A percentile compares a stretch with the other conserved stretches of the same genome.
phyloP scores from a whole-genome alignment of 2,329 filamentous ascomycete genomes.

The Penicillium sp. region DNA sequence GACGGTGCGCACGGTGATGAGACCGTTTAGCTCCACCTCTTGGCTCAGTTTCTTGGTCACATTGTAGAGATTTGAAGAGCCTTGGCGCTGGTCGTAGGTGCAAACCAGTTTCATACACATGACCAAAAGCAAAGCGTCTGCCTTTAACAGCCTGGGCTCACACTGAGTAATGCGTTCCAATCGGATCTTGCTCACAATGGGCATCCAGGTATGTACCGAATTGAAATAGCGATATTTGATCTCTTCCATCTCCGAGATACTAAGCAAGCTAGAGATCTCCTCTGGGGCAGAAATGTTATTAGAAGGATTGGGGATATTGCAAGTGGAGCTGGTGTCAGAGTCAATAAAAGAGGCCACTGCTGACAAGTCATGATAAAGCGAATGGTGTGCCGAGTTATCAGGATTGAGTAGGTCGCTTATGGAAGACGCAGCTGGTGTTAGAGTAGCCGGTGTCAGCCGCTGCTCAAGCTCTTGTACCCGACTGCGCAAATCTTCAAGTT shows the following conservation, averaged over 20 bases:
- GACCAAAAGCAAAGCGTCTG: not conserved
- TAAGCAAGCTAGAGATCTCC: not conserved
- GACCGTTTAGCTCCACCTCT: not conserved
- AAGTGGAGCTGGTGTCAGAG: not conserved
- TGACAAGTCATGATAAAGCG: not conserved
- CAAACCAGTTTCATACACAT: not conserved
- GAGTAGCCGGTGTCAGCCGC: not conserved
- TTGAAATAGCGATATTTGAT: not conserved
- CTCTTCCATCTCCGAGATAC: not conserved
- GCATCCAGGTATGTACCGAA: not conserved
- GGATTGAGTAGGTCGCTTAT: not conserved
- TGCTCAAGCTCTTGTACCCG: not conserved
- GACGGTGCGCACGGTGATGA: not conserved
- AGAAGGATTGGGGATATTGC: not conserved
- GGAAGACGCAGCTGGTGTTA: not conserved
- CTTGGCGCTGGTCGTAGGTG: not conserved
- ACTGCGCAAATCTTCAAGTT: not conserved
- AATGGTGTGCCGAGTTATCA: not conserved
- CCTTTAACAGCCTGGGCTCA: not conserved
- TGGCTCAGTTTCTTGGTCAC: not conserved
- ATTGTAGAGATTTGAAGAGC: not conserved
- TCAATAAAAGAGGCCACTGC: not conserved
- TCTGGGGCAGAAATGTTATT: not conserved
- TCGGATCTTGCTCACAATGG: not conserved
- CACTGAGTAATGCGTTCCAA: not conserved